These are phyloP conservation scores for Phytopythium litorale DNA, from an alignment of 352 stramenopile genomes.

Conservation along the genomic window DNA sequence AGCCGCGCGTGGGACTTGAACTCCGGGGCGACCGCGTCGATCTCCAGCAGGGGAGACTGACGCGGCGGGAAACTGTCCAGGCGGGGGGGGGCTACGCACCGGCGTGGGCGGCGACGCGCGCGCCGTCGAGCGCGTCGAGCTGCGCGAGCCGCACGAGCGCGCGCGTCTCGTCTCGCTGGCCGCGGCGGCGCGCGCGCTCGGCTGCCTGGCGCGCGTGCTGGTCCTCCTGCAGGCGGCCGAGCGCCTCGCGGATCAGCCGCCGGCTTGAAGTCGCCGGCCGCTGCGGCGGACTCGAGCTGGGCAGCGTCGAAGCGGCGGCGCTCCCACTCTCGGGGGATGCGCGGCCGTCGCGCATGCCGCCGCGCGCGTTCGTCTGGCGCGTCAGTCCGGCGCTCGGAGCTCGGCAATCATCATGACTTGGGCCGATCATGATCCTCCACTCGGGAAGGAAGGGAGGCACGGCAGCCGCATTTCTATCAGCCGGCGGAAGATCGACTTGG, in stretches of 20 bases:
- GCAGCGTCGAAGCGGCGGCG: background rate
- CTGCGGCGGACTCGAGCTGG: background rate
- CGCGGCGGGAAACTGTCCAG: too few relatives aligned
- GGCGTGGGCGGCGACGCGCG: conserved; percentile 24
- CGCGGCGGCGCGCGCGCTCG: conserved; percentile 16
- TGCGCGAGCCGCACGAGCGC: conserved; percentile 49
- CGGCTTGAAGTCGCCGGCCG: background rate
- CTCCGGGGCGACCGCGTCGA: background rate
- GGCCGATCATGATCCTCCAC: too few relatives aligned
- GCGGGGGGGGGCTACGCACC: too few relatives aligned
- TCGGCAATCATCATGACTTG: too few relatives aligned
- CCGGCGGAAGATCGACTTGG: too few relatives aligned
- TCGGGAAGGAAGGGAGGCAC: background rate
- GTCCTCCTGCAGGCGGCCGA: conserved; percentile 20
- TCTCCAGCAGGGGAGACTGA: background rate
- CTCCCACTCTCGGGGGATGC: conserved; percentile 1
- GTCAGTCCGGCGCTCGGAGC: background rate
- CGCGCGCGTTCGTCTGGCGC: background rate
- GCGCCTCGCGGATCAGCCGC: conserved; percentile 15
- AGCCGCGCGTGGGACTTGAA: background rate
- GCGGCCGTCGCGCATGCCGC: background rate
- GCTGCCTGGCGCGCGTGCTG: conserved; percentile 3
- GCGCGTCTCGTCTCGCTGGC: conserved; percentile 36
- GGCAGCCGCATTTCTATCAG: too few relatives aligned
- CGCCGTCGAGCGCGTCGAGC: conserved; percentile 35